Base-by-base conservation (phyloP, 306 rosid species). In the Trichosanthes cucumerina region DNA sequence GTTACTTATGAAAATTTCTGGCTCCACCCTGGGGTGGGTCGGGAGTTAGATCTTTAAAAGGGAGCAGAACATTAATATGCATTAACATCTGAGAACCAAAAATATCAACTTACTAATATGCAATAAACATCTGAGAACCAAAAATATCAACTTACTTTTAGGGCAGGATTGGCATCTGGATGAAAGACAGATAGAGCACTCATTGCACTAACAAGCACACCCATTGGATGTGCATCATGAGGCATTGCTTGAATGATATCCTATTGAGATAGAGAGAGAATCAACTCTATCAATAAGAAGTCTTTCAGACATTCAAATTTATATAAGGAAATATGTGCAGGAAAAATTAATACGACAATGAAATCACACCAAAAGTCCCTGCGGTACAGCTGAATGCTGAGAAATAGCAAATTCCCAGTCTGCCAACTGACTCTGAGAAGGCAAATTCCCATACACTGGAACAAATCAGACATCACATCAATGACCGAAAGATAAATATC, bases 191-290 rank as follows among this genome's bases (percentile, higher is more conserved):
- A 93, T 72, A 93, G 93, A 44, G 96, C 91, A 76, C 97, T 89
- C 84, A 93, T 85, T 41, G 97, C 92, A 82, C 91, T 91, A 64
- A 89, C 92, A 82, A 93, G 96, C 49, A 91, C 90, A 15, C 97
- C 97, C 97, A 93, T 93, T 15, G 97, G 97, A 88, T 93, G 97
- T 75, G 97, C 96, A 90, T 93, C 97, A 81, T 93, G 97, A 79
- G 97, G 96, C 96, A 93, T 93, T 80, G 93, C 75, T 63, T 93
- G 93, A 80, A 93, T 93, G 60, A 93, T 87, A 79, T 93, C 93
- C 97, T 93, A 84, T 80, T 83, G 76, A 78, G 78, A 41, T 79
- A 86, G 83, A 77, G 26, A n/a, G 58, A 47, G 8, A 14, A 23
- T 66, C 2, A 43, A 71, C 77, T 23, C 19, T n/a, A 43, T 69